Evolutionary conservation across 179 eudicot genomes (phyloP), one percentile per base, ranked within the genome.

Genomic region (Beta lomatogona): DNA sequence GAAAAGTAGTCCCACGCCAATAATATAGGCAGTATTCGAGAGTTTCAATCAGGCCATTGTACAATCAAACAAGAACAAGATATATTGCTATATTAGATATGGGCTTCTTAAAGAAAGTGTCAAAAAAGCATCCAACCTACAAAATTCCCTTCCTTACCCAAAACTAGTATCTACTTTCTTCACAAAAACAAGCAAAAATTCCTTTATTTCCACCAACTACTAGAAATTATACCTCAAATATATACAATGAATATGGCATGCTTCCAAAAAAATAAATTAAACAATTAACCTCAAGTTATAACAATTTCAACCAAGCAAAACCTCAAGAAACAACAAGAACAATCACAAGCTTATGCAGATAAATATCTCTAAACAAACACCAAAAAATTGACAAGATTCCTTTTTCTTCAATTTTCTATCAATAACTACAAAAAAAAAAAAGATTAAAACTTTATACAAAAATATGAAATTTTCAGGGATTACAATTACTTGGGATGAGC

Each of bases 401-500:
- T 22, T 48, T 45, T 48, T 25, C 28, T 5, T 46, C 36, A 36
- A 50, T 16, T 25, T 64, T 59, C 9, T 2, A 60, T 0, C 9
- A 16, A 14, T 9, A 19, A 60, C 9, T 7, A 22, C 25, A 28
- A 16, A 31, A 11, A 19, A 19, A 7, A 66, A n/a, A 57, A 45
- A 68, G 11, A 68, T 4, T 13, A 1, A 67, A 45, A 44, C 6
- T 73, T 61, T 18, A 54, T 15, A 1, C n/a, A 50, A 22, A 53
- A 83, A 68, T 15, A 1, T 2, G 13, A 55, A 55, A 15, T 55
- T 55, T 12, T 12, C 59, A 5, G 58, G 61, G 18, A 54, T 16
- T 5, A n/a, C 21, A 54, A 13, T 59, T 70, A 88, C 90, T 76
- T 79, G 8, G 88, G 36, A 48, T 81, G 85, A 77, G 83, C 68